Base-by-base conservation (phyloP, 2,329 filamentous ascomycete genomes). In the Claviceps pazoutovae region DNA sequence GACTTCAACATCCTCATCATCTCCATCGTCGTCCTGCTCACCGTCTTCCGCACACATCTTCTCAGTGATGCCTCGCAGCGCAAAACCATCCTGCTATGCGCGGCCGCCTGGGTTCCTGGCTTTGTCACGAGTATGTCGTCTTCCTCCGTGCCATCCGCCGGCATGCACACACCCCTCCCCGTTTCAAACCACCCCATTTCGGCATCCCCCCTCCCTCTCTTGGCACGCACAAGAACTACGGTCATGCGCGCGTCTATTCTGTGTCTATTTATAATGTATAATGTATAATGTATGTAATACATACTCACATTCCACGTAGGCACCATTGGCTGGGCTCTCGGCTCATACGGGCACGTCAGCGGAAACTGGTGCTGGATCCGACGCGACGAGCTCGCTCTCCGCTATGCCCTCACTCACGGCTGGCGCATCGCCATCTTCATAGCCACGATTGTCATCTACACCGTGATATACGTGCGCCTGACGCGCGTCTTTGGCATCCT, bases 351-450 rank as follows among this genome's bases (percentile, higher is more conserved):
- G 46, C n/a, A 57, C 64, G 55, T 72, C 2, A 69, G 66, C 30
- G 69, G 69, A 0, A 71, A 72, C 55, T 72, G 69, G 70, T 72
- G 70, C 59, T 72, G 70, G 70, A 71, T 72, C 52, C 54, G 60
- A 23, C 52, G 59, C n/a, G 54, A 63, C 6, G 57, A 60, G 30
- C 55, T 60, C 17, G 62, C 59, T 13, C 61, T 71, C 14, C 67
- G 70, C 21, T 72, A 72, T 52, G 64, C 58, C 2, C 61, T 72
- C 19, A 70, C 66, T 1, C 69, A 72, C 53, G 68, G 64, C 34
- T 72, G 69, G 69, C 64, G 70, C 26, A 65, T 71, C 49, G 60
- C 61, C 39, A 69, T 71, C 44, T 68, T 72, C 52, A 44, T 67
- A 26, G 58, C 60, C 14, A 68, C 67, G 4, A 59, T 70, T 21